Evolutionary conservation across 441 rosid genomes (phyloP).

Genomic region (Flueggea neowawraea): DNA sequence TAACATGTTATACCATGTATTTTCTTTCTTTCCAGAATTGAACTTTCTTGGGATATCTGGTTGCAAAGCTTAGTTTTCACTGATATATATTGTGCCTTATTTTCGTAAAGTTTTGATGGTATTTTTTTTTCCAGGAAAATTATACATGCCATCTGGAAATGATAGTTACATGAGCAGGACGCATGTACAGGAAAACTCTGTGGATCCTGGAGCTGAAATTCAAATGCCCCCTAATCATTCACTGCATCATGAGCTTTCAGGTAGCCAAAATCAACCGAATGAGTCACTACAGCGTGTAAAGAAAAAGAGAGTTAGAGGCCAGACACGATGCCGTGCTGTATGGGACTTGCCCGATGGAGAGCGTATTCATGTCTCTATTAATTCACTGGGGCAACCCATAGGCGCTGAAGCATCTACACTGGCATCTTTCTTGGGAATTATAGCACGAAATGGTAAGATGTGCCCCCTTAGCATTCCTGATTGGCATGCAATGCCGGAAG

Average conservation of each 20-base stretch:
- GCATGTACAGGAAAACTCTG: slow-evolving; percentile 11
- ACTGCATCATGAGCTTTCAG: slow-evolving; percentile 8
- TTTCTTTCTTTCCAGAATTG: no score
- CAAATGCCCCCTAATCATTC: slow-evolving; percentile 3
- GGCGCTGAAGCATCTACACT: slow-evolving; percentile 32
- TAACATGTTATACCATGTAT: no score
- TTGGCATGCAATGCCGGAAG: slow-evolving; percentile 31
- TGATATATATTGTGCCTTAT: no score
- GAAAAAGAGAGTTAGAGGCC: slow-evolving; percentile 27
- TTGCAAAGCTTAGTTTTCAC: no score
- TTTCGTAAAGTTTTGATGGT: no score
- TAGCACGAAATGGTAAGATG: slow-evolving; percentile 37
- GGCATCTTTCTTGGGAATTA: slow-evolving; percentile 28
- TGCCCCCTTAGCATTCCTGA: slow-evolving; percentile 31
- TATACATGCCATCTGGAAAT: slow-evolving; percentile 3
- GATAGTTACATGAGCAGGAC: slow-evolving; percentile 13
- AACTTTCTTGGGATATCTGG: no score
- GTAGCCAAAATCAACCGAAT: slow-evolving; percentile 2
- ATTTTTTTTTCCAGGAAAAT: no score
- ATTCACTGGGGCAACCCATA: slow-evolving; percentile 34
- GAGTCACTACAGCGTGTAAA: slow-evolving; percentile 4
- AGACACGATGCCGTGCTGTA: slow-evolving; percentile 24
- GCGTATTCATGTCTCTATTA: slow-evolving; percentile 26
- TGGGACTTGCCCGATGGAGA: slow-evolving; percentile 27
- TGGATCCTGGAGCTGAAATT: slow-evolving; percentile 8